A percentile compares a stretch with the other conserved stretches of the same genome.
These are phyloP conservation scores for Globisporangium sylvaticum DNA, from an alignment of 352 stramenopile species.

Conservation along the genomic window DNA sequence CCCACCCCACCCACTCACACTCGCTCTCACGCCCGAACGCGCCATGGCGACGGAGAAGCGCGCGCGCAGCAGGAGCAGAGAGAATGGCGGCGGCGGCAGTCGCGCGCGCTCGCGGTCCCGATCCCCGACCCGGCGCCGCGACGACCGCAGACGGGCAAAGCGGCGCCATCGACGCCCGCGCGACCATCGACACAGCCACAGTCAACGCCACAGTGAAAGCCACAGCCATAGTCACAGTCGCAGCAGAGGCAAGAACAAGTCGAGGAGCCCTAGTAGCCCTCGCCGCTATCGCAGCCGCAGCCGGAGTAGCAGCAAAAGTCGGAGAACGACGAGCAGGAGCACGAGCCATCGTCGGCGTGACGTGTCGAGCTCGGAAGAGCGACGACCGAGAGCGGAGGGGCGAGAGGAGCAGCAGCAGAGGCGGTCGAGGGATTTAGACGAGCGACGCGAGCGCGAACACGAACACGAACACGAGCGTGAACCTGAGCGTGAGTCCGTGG, in stretches of 20 bases:
- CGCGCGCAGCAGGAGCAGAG: slow-evolving; percentile 2
- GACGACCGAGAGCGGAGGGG: background rate
- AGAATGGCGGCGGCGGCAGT: background rate
- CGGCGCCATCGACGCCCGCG: background rate
- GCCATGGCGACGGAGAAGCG: slow-evolving; percentile 9
- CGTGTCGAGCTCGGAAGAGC: slow-evolving; percentile 3
- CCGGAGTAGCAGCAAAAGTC: slow-evolving; percentile 1
- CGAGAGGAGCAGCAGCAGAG: background rate
- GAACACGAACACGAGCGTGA: background rate
- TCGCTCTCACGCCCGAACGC: background rate
- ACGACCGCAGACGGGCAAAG: slow-evolving; percentile 5
- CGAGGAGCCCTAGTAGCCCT: slow-evolving; percentile 5
- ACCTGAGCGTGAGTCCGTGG: background rate
- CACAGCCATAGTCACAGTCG: slow-evolving; percentile 1
- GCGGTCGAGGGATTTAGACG: background rate
- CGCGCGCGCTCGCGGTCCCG: background rate
- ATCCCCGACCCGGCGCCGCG: background rate
- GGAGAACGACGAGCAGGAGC: background rate
- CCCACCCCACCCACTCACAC: background rate
- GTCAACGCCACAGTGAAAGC: background rate
- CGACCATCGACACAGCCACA: slow-evolving; percentile 1
- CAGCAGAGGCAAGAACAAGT: background rate
- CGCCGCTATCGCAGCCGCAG: slow-evolving; percentile 5
- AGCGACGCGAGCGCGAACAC: background rate
- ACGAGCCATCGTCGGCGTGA: background rate